Percentiles rank a stretch among this genome's conserved stretches.
Evolutionary conservation across 108 stramenopile species (phyloP).

Genomic region (Nitzschia sp.): DNA sequence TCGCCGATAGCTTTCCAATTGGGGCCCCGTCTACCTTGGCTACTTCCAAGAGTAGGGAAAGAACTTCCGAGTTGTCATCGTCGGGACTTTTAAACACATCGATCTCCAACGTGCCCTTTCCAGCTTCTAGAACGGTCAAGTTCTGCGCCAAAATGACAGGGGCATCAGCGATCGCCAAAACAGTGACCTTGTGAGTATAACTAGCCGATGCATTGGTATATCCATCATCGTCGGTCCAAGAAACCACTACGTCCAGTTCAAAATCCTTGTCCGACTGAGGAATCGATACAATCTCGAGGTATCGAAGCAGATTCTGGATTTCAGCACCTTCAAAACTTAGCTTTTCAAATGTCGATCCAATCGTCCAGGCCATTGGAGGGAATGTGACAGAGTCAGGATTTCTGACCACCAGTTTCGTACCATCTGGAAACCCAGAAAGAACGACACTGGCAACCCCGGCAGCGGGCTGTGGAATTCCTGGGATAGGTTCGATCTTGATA

Average conservation of each 20-base stretch:
- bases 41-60: constrained; percentile 8
- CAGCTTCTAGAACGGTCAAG: not conserved
- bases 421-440: constrained; percentile 3
- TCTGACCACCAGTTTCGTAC: not conserved
- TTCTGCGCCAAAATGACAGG: not conserved
- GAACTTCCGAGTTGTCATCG: constrained; percentile 3
- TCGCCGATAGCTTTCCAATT: not conserved
- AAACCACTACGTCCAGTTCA: not conserved
- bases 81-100: constrained; percentile 3
- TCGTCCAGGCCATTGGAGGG: too few species aligned
- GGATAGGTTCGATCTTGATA: not conserved
- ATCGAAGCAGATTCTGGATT: not conserved
- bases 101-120: not conserved
- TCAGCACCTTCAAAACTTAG: not conserved
- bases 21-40: not conserved
- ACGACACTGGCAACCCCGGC: not conserved
- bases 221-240: not conserved
- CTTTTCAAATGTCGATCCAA: too few species aligned
- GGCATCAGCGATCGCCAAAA: constrained; percentile 4
- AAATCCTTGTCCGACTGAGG: constrained; percentile 2
- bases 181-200: constrained; percentile 3
- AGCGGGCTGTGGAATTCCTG: not conserved
- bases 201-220: not conserved
- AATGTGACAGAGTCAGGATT: too few species aligned
- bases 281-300: not conserved